Base-by-base conservation (phyloP, 2,329 filamentous ascomycete species). In the Cryphonectria naterciae region DNA sequence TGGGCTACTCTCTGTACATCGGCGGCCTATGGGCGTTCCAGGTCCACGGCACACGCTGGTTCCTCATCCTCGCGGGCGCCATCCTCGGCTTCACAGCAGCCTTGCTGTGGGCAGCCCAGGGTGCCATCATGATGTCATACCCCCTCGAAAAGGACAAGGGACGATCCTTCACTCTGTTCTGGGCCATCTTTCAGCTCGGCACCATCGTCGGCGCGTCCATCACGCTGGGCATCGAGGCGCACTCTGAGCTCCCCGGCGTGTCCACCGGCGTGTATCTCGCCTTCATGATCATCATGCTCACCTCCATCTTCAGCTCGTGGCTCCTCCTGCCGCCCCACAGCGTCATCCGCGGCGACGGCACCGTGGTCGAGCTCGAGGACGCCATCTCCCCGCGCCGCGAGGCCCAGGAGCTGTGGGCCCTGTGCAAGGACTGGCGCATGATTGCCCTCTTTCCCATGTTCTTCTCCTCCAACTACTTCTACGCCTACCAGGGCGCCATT, bases 391-490 rank as follows among this genome's bases (percentile, higher is more conserved):
- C 73, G 5, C 64, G 32, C 61, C 60, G 70, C 32, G 75, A 76
- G 65, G 70, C 74, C 66, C 64, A 64, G 25, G 74, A 73, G 54
- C 63, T 76, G 3, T 62, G 61, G 35, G 49, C 54, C 5, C 39
- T 75, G 52, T 35, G 72, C 25, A 71, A 54, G 68, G 75, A 76
- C 63, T 73, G 72, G 73, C 70, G 73, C 77, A 91, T 94, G 74
- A 74, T 94, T 64, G 80, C 90, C 8, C 86, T 94, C 41, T 94
- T 94, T 81, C 93, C 93, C 76, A 93, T 95, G 90, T 95, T 95
- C 83, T 88, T 93, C 79, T 88, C 91, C 32, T 93, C 90, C 78
- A 95, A 95, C 80, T 94, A 92, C 91, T 95, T 95, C 81, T 93
- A 93, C 80, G 89, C 89, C 69, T 95, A 95, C 79, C 93, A 95